Evolutionary conservation across 352 stramenopile genomes (phyloP), one percentile per base, ranked within the genome.

Genomic region (Globisporangium abappressorium): DNA sequence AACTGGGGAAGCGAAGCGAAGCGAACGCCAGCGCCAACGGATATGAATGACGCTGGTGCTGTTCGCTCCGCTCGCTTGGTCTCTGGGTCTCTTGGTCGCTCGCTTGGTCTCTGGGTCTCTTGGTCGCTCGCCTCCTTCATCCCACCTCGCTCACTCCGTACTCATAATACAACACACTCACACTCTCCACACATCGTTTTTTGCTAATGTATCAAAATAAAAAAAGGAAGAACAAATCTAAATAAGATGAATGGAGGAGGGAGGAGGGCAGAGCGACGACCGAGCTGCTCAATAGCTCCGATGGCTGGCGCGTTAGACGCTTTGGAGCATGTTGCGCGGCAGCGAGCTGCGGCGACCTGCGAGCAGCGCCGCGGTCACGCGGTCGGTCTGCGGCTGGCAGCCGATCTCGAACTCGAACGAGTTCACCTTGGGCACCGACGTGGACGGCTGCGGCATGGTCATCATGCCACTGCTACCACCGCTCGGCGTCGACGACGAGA

Each of bases 241-340:
- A 26, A 30, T 51, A 51, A 51, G 43, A 24, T 24, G 43, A 51
- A 51, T n/a, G 43, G 18, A 12, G 43, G 43, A 51, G 9, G 43
- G 11, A 5, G 36, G 36, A 7, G 7, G 9, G 34, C 34, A 41
- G 7, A 43, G 36, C 36, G 34, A 15, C 36, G 36, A 43, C 12
- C 18, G 43, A 51, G 43, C 41, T 9, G 41, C 6, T 51, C 43
- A 8, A n/a, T 51, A 12, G 43, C 15, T 6, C 15, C 18, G 43
- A 7, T 51, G 18, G 15, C 20, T 24, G 43, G 43, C 43, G 43
- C 43, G 7, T 68, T 53, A 74, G 20, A 68, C 69, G 60, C 65
- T 74, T 54, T 74, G 69, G 46, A 74, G 69, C 69, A 74, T 74
- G 65, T 74, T 74, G 55, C 69, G 68, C 43, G 65, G 59, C 22